Conservation (phyloP, 1,284 basidiomycete species). For the Paramarasmius palmivorus region DNA sequence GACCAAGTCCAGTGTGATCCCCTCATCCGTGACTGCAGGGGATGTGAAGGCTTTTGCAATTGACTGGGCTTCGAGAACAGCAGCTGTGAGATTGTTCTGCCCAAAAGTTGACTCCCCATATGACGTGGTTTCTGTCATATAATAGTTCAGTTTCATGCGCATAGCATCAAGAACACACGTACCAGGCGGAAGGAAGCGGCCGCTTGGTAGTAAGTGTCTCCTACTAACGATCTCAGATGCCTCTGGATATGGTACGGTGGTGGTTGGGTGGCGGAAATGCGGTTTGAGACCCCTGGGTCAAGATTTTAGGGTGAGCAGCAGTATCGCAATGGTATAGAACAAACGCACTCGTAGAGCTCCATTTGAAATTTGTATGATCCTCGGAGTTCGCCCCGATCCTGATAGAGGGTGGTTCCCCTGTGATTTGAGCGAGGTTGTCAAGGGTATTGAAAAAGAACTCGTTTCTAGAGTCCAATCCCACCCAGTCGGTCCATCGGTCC, state of each 20-base stretch:
- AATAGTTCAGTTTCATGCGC: neutral
- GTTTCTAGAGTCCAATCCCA: slow-evolving; percentile 48
- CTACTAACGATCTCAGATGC: slow-evolving; percentile 55
- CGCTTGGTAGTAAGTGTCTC: slow-evolving; percentile 50
- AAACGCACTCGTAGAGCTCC: slow-evolving; percentile 38
- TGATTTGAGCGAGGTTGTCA: slow-evolving; percentile 52
- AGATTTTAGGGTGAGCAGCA: too few relatives aligned
- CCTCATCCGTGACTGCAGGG: slow-evolving; percentile 37
- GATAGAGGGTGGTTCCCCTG: slow-evolving; percentile 56
- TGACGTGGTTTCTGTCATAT: slow-evolving; percentile 47
- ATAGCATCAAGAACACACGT: neutral
- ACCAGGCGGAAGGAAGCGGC: slow-evolving; percentile 57
- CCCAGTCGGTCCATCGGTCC: slow-evolving; percentile 68
- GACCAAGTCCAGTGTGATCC: slow-evolving; percentile 54
- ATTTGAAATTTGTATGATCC: slow-evolving; percentile 58
- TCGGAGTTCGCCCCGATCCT: slow-evolving; percentile 66
- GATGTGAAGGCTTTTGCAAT: slow-evolving; percentile 55
- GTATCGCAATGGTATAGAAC: neutral
- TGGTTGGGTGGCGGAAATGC: slow-evolving; percentile 49
- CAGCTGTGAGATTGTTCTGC: slow-evolving; percentile 54
- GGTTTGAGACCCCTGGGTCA: slow-evolving; percentile 41
- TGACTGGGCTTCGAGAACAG: slow-evolving; percentile 56
- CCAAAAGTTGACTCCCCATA: slow-evolving; percentile 75
- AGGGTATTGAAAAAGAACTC: slow-evolving; percentile 59
- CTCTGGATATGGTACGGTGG: slow-evolving; percentile 64